A percentile compares a stretch with the other conserved stretches of the same genome.
Evolutionary conservation across 2,329 filamentous ascomycete genomes (phyloP).

Genomic region (Exserohilum turcica): DNA sequence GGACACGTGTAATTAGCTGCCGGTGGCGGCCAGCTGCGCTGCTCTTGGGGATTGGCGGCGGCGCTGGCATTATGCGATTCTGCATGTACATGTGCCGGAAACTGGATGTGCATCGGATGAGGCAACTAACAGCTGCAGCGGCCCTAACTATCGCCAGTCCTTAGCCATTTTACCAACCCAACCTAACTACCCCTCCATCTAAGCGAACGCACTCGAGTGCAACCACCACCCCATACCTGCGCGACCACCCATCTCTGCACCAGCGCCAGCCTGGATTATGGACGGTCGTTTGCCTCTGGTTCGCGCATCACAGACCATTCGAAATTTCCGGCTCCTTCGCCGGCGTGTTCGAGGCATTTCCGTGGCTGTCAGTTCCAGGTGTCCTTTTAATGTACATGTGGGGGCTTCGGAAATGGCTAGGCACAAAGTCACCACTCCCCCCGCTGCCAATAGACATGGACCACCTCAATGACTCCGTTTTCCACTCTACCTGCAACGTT

Average conservation of each 20-base stretch:
- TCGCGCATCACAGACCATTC: not conserved
- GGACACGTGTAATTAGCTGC: constrained; percentile 37
- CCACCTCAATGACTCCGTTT: constrained; percentile 7
- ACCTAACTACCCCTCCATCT: constrained; percentile 14
- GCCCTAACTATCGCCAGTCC: constrained; percentile 3
- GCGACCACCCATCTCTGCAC: not conserved
- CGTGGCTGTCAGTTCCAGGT: constrained; percentile 9
- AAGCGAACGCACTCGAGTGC: constrained; percentile 7
- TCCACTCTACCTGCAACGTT: constrained; percentile 9
- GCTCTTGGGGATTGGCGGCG: not conserved
- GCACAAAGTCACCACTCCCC: constrained; percentile 3
- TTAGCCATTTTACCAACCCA: not conserved
- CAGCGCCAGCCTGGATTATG: not conserved
- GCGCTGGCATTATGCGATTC: constrained; percentile 15
- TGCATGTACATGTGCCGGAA: constrained; percentile 5
- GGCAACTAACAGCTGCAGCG: not conserved
- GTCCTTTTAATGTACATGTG: constrained; percentile 10
- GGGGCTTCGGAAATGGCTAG: constrained; percentile 1
- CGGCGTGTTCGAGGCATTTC: not conserved
- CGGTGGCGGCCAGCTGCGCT: constrained; percentile 16
- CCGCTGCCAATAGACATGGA: constrained; percentile 1
- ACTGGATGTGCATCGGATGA: not conserved
- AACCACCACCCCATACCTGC: not conserved
- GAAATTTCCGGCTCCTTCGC: not conserved
- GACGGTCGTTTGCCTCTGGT: not conserved